Percentiles rank a stretch among this genome's conserved stretches.
These are phyloP conservation scores for Amphichorda felina DNA, from an alignment of 2,329 filamentous ascomycete species.

Conservation along the genomic window DNA sequence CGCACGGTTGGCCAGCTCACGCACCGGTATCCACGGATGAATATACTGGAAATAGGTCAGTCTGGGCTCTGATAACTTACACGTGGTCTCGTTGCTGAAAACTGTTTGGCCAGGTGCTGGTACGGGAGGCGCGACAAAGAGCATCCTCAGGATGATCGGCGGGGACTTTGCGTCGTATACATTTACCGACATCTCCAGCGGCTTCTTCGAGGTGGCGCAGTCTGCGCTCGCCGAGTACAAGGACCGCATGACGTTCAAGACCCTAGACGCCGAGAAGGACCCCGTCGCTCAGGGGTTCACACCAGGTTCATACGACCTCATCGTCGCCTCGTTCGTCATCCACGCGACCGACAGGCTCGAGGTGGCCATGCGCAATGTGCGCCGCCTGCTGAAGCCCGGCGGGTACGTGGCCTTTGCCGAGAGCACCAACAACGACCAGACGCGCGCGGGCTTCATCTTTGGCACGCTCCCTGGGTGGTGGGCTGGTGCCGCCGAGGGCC, in stretches of 20 bases:
- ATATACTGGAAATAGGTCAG: constrained; percentile 27
- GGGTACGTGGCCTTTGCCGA: constrained; percentile 34
- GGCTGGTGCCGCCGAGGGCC: constrained; percentile 10
- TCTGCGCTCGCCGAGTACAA: constrained; percentile 12
- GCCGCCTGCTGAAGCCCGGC: constrained; percentile 26
- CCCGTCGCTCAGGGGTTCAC: constrained; percentile 17
- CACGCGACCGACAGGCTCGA: constrained; percentile 20
- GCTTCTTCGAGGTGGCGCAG: constrained; percentile 24
- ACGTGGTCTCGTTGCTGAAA: no score
- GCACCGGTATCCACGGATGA: constrained; percentile 26
- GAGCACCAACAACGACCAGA: constrained; percentile 6
- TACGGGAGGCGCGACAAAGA: constrained; percentile 26
- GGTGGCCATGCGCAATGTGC: constrained; percentile 15
- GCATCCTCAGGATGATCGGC: constrained; percentile 18
- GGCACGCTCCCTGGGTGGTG: constrained; percentile 16
- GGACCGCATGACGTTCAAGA: constrained; percentile 9
- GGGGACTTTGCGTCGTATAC: constrained; percentile 22
- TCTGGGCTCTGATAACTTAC: no score
- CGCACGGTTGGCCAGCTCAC: constrained; percentile 18
- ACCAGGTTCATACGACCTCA: constrained; percentile 19
- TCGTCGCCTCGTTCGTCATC: constrained; percentile 25
- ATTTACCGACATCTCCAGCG: constrained; percentile 30
- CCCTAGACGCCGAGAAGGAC: constrained; percentile 13
- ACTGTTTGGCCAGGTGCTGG: no score
- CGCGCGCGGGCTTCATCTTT: constrained; percentile 9